Evolutionary conservation across 2,329 filamentous ascomycete species (phyloP).

Genomic region (Stachybotrys echinatus): DNA sequence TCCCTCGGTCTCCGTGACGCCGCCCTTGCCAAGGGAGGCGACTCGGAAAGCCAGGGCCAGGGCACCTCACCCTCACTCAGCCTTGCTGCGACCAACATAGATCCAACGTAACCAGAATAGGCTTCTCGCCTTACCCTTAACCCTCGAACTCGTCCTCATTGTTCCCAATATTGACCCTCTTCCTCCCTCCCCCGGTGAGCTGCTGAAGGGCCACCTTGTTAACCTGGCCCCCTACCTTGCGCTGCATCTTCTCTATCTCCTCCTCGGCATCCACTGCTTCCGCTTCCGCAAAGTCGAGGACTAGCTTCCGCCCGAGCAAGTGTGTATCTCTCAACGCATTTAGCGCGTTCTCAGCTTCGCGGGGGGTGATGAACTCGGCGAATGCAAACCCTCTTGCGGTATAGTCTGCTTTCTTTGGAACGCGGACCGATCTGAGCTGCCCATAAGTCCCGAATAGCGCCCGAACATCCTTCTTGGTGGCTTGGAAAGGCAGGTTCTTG

Average conservation of each 20-base stretch:
- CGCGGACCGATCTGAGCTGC: conserved; percentile 82
- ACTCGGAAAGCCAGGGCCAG: conserved; percentile 7
- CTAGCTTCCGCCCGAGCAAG: conserved; percentile 80
- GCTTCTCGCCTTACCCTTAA: conserved; percentile 13
- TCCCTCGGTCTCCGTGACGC: conserved; percentile 10
- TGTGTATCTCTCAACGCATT: conserved; percentile 89
- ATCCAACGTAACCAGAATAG: conserved; percentile 11
- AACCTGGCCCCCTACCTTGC: conserved; percentile 86
- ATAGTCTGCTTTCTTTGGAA: conserved; percentile 92
- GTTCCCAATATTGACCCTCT: conserved; percentile 82
- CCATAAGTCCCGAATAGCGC: conserved; percentile 85
- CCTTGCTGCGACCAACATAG: conserved; percentile 6
- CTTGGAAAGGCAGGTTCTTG: conserved; percentile 97
- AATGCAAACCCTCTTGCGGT: conserved; percentile 91
- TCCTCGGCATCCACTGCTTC: conserved; percentile 90
- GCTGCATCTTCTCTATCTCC: conserved; percentile 94
- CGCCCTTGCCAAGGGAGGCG: conserved; percentile 20
- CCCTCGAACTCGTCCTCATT: conserved; percentile 53
- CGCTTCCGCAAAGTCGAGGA: conserved; percentile 85
- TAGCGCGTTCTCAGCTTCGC: conserved; percentile 87
- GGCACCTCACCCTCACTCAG: conserved; percentile 3
- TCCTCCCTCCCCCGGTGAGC: conserved; percentile 76
- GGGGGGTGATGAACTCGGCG: conserved; percentile 87
- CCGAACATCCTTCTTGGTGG: conserved; percentile 86
- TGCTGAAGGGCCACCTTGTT: conserved; percentile 88